Conservation (phyloP, 108 stramenopile species). For the Schizochytrium sp. region DNA sequence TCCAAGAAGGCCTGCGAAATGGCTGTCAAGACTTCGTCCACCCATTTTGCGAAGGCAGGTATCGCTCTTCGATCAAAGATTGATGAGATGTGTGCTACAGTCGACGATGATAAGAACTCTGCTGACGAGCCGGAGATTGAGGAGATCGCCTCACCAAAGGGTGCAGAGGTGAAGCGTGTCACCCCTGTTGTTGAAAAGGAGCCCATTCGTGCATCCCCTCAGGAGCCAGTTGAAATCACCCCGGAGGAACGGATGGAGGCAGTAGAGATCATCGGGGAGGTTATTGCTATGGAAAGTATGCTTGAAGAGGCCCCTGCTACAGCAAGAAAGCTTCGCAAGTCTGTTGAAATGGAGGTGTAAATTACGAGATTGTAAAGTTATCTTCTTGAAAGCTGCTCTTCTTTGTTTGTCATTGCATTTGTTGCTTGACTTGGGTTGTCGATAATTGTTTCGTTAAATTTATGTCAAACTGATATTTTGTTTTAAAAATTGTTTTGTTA, state of each 20-base stretch:
- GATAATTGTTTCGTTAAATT: too few relatives aligned
- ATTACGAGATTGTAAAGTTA: not conserved
- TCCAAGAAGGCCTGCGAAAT: slow-evolving; percentile 34
- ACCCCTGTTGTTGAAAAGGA: not conserved
- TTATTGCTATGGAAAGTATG: not conserved
- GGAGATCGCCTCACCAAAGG: not conserved
- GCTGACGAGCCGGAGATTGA: slow-evolving; percentile 21
- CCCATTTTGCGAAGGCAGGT: not conserved
- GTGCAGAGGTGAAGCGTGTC: not conserved
- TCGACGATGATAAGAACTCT: not conserved
- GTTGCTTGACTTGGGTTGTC: too few relatives aligned
- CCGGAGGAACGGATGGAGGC: slow-evolving; percentile 7
- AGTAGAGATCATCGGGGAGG: not conserved
- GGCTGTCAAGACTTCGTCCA: not conserved
- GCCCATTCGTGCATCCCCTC: not conserved
- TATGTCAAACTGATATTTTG: too few relatives aligned
- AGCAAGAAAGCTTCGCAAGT: not conserved
- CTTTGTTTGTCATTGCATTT: too few relatives aligned
- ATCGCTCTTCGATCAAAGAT: slow-evolving; percentile 37
- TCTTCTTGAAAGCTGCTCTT: too few relatives aligned
- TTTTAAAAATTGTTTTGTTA: too few relatives aligned
- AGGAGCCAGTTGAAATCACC: not conserved
- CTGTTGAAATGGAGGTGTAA: not conserved
- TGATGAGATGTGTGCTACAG: slow-evolving; percentile 43
- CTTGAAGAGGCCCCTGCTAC: not conserved